phyloP scores from a whole-genome alignment of 495 filamentous ascomycete genomes.

The Aspergillus ellipticus region DNA sequence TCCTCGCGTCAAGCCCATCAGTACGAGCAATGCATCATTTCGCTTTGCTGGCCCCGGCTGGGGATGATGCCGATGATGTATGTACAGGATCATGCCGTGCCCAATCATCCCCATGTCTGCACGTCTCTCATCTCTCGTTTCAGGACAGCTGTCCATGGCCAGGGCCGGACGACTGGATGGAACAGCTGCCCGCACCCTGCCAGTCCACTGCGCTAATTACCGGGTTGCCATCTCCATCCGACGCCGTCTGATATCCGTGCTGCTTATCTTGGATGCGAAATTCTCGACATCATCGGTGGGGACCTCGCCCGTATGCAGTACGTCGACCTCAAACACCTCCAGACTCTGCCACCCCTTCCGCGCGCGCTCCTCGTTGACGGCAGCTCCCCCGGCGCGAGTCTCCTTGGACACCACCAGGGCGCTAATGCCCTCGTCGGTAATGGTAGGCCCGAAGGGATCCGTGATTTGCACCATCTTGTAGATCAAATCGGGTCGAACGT shows the following conservation, averaged over 20 bases:
- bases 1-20: not conserved
- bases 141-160: not conserved
- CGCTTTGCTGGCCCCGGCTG: not conserved
- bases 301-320: conserved; percentile 67
- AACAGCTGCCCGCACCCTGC: not conserved
- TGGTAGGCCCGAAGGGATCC: conserved; percentile 88
- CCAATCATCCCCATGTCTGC: not conserved
- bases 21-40: not conserved
- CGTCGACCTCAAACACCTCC: conserved; percentile 87
- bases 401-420: conserved; percentile 87
- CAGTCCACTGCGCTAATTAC: conserved; percentile 8
- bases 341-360: conserved; percentile 75
- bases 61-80: not conserved
- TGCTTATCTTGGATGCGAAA: conserved; percentile 86
- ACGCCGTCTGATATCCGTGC: conserved; percentile 64
- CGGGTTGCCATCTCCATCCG: conserved; percentile 40
- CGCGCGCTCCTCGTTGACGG: conserved; percentile 74
- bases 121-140: not conserved
- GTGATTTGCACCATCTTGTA: conserved; percentile 79
- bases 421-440: conserved; percentile 73
- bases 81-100: not conserved
- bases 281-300: conserved; percentile 43
- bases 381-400: conserved; percentile 76
- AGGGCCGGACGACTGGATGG: not conserved
- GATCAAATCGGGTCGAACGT: conserved; percentile 42